phyloP scores from a whole-genome alignment of 345 rosid genomes.

The Populus ilicifolia region DNA sequence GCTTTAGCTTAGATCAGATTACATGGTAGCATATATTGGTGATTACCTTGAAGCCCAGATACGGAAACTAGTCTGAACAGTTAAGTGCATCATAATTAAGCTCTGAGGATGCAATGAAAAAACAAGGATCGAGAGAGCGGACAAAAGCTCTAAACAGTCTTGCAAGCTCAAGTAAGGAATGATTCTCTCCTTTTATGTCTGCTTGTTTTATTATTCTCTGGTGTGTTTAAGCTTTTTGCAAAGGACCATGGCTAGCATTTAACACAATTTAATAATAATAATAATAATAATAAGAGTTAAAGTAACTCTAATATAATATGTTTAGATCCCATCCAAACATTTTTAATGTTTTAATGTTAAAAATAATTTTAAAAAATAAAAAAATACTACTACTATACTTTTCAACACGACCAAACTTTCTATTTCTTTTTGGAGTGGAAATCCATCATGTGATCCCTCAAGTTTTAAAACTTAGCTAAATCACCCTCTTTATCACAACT shows the following conservation, averaged over 20 bases:
- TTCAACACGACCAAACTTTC: fast-evolving
- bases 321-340: no score
- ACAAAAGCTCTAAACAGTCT: conserved; percentile 28
- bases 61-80: background rate
- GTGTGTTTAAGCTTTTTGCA: background rate
- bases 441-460: background rate
- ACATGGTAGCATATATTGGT: background rate
- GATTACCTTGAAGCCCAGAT: conserved; percentile 9
- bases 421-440: background rate
- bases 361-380: no score
- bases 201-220: background rate
- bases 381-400: no score
- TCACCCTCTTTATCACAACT: background rate
- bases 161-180: conserved; percentile 49
- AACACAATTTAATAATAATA: background rate
- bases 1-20: background rate
- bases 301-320: no score
- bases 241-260: background rate
- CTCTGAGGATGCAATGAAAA: background rate
- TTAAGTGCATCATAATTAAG: background rate
- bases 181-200: conserved; percentile 14
- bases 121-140: background rate
- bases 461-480: background rate
- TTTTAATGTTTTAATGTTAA: fast-evolving
- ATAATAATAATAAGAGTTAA: background rate